Evolutionary conservation across 148 eudicot genomes (phyloP), one percentile per base, ranked within the genome.

Genomic region (Polygonum maritimum): DNA sequence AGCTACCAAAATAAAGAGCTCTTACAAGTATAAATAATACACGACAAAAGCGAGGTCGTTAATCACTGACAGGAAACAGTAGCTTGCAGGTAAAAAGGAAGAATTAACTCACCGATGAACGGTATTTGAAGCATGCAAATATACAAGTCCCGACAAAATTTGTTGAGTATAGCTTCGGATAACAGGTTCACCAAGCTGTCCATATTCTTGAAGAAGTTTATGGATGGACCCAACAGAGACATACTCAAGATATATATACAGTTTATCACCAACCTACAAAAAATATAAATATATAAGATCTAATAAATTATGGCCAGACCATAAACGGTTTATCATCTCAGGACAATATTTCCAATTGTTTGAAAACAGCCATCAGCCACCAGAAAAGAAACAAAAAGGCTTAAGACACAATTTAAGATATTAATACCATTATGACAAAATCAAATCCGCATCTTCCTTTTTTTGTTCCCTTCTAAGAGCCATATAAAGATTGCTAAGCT

Each of bases 201-300:
- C 94, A 69, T 88, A 90, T 22, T 90, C 90, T 81, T 79, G 86
- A 76, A 90, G 90, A 82, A 90, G 74, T 81, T 88, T 86, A 75
- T 85, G 79, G 77, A 90, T 85, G 54, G 94, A 88, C 77, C 94
- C 94, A 74, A 89, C 90, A 75, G 94, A 84, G n/a, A 90, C 87
- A 77, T 83, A 90, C 80, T 90, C 94, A 69, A 90, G 77, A 41
- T 85, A 88, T 69, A 90, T 87, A 48, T 87, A 82, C 26, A 90
- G 76, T 80, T 79, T 88, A 79, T 88, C 85, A n/a, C 77, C 90
- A 60, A 80, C 86, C 91, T 85, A 82, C n/a, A 47, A 65, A 41
- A 2, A 71, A 3, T 44, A 44, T 41, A 15, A 11, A 71, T 33
- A 44, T n/a, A 71, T 18, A n/a, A 41, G 10, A 31, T 31, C 26